Evolutionary conservation across 495 filamentous ascomycete genomes (phyloP).

Genomic region (Talaromyces nanjingensis): DNA sequence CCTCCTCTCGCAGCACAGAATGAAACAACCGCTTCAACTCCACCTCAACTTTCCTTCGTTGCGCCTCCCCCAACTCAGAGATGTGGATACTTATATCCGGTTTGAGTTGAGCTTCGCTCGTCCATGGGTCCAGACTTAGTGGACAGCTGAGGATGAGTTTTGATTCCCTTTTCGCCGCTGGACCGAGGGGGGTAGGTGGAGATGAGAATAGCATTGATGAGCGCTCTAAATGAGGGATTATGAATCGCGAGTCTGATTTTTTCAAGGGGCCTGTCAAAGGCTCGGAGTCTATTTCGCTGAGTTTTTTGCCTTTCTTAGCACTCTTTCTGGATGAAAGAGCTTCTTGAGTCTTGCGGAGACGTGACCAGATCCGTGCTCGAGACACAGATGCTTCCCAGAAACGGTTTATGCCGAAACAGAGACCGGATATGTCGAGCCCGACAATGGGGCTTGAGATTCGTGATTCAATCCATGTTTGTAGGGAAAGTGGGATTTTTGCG

Average conservation of each 20-base stretch:
- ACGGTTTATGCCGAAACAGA: constrained; percentile 37
- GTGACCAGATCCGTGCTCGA: constrained; percentile 33
- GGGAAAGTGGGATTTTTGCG: constrained; percentile 20
- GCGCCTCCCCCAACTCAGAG: constrained; percentile 8
- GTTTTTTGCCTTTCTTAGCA: background rate
- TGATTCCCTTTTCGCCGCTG: background rate
- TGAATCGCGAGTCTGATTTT: constrained; percentile 20
- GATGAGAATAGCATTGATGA: constrained; percentile 30
- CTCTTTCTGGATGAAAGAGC: constrained; percentile 5
- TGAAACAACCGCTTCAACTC: constrained; percentile 36
- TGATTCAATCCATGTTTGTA: constrained; percentile 36
- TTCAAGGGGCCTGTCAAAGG: constrained; percentile 12
- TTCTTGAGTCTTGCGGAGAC: constrained; percentile 23
- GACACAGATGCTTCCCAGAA: constrained; percentile 36
- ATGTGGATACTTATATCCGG: constrained; percentile 29
- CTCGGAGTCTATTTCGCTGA: constrained; percentile 3
- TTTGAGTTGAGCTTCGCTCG: constrained; percentile 30
- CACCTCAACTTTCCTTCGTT: constrained; percentile 25
- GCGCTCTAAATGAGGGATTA: constrained; percentile 33
- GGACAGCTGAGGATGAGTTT: constrained; percentile 27
- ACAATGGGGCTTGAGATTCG: constrained; percentile 30
- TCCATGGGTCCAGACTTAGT: constrained; percentile 33
- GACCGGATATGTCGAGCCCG: constrained; percentile 33
- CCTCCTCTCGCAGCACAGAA: constrained; percentile 25
- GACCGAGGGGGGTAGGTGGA: background rate